Conservation (phyloP, 2,329 filamentous ascomycete species). For the Parascedosporium putredinis region DNA sequence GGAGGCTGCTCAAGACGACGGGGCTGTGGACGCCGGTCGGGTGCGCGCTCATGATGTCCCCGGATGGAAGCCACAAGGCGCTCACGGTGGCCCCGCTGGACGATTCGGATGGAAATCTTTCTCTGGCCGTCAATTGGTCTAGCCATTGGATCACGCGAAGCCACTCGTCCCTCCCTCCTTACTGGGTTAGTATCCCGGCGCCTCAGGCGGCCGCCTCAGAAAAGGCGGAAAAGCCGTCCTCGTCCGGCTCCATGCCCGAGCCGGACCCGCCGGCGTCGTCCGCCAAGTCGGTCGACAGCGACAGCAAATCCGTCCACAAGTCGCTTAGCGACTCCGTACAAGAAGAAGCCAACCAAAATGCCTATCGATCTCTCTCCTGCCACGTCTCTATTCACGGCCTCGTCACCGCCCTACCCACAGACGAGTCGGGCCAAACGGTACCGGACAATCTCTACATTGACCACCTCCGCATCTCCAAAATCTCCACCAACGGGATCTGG, state of each 20-base stretch:
- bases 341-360: constrained; percentile 18
- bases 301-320: background rate
- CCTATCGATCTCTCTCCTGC: constrained; percentile 29
- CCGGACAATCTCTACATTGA: constrained; percentile 33
- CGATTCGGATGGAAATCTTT: constrained; percentile 51
- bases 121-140: constrained; percentile 46
- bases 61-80: constrained; percentile 36
- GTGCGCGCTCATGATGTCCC: constrained; percentile 43
- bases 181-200: constrained; percentile 44
- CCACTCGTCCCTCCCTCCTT: constrained; percentile 43
- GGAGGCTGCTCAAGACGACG: constrained; percentile 43
- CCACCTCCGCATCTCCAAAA: constrained; percentile 29
- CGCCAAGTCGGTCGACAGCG: background rate
- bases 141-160: constrained; percentile 42
- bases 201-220: constrained; percentile 9
- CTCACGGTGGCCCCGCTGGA: constrained; percentile 44
- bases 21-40: constrained; percentile 52
- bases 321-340: constrained; percentile 25
- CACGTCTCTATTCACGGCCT: constrained; percentile 39
- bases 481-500: constrained; percentile 36
- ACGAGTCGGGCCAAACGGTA: constrained; percentile 16
- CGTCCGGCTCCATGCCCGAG: background rate
- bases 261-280: constrained; percentile 6
- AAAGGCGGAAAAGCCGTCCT: too few relatives aligned
- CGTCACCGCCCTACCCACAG: constrained; percentile 31